A percentile compares a stretch with the other conserved stretches of the same genome.
phyloP scores from a whole-genome alignment of 129 eudicot genomes.

The Calendula officinalis region DNA sequence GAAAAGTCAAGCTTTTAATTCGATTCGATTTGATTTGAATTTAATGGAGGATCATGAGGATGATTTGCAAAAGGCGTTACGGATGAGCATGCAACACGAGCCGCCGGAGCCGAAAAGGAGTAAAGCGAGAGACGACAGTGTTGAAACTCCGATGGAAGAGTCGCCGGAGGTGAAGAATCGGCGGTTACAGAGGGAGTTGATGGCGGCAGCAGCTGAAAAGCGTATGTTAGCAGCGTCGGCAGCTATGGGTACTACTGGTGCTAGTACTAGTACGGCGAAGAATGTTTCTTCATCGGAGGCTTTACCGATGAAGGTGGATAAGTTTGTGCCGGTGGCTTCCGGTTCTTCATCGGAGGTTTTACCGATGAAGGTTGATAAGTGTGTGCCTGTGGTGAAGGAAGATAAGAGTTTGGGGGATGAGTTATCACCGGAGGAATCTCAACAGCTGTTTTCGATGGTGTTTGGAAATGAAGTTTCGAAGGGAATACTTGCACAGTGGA shows the following conservation, averaged over 20 bases:
- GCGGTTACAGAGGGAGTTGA: slow-evolving; percentile 66
- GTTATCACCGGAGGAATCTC: slow-evolving; percentile 46
- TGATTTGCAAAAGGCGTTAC: slow-evolving; percentile 79
- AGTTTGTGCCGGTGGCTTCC: slow-evolving; percentile 23
- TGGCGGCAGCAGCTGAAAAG: slow-evolving; percentile 96
- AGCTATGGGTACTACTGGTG: not conserved
- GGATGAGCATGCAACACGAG: slow-evolving; percentile 79
- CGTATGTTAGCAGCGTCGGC: slow-evolving; percentile 53
- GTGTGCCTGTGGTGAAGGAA: slow-evolving; percentile 35
- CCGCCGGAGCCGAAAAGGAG: slow-evolving; percentile 98
- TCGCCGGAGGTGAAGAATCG: slow-evolving; percentile 54
- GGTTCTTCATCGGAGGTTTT: slow-evolving; percentile 4
- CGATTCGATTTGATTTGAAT: too few species aligned
- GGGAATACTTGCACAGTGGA: slow-evolving; percentile 90
- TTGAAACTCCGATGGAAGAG: slow-evolving; percentile 33
- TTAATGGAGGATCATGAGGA: slow-evolving; percentile 78
- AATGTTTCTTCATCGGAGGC: too few species aligned
- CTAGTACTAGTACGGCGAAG: not conserved
- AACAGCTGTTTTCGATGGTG: slow-evolving; percentile 63
- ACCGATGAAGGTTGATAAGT: slow-evolving; percentile 10
- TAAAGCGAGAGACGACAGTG: slow-evolving; percentile 56
- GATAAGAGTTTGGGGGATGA: slow-evolving; percentile 39
- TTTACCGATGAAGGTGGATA: slow-evolving; percentile 15
- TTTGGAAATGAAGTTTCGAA: slow-evolving; percentile 59
- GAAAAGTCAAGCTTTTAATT: not conserved